Conservation (phyloP, 2,329 filamentous ascomycete species). For the Sarocladium strictum region DNA sequence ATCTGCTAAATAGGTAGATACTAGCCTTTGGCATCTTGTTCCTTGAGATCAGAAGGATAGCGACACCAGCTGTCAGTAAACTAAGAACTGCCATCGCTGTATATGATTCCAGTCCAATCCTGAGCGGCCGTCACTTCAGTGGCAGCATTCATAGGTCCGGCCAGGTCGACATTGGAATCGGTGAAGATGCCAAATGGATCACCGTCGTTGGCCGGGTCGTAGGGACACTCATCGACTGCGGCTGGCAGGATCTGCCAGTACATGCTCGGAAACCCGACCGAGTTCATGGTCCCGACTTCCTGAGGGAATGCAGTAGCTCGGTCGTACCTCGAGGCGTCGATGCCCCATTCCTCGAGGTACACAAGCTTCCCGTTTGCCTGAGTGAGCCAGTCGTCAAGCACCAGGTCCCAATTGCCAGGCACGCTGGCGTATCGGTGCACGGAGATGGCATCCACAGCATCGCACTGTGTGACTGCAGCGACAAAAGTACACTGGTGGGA, state of each 20-base stretch:
- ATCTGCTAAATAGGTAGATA: no score
- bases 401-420: slow-evolving; percentile 18
- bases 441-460: slow-evolving; percentile 18
- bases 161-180: slow-evolving; percentile 12
- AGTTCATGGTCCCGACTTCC: slow-evolving; percentile 23
- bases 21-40: no score
- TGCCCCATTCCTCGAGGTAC: slow-evolving; percentile 24
- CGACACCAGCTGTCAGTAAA: no score
- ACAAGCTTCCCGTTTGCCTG: slow-evolving; percentile 22
- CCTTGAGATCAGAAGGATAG: no score
- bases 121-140: slow-evolving; percentile 11
- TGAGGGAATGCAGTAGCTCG: slow-evolving; percentile 17
- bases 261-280: slow-evolving; percentile 21
- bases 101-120: slow-evolving; percentile 14
- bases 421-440: slow-evolving; percentile 21
- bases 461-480: slow-evolving; percentile 19
- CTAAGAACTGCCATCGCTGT: no score
- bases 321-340: slow-evolving; percentile 11
- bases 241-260: slow-evolving; percentile 27
- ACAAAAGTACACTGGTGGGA: slow-evolving; percentile 23
- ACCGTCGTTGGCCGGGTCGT: slow-evolving; percentile 8
- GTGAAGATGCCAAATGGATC: slow-evolving; percentile 14
- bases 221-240: slow-evolving; percentile 2
- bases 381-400: slow-evolving; percentile 18
- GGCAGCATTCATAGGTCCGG: slow-evolving; percentile 11